Percentiles rank a stretch among this genome's conserved stretches.
These are phyloP conservation scores for Aspergillus transmontanensis DNA, from an alignment of 2,329 filamentous ascomycete genomes.

Conservation along the genomic window DNA sequence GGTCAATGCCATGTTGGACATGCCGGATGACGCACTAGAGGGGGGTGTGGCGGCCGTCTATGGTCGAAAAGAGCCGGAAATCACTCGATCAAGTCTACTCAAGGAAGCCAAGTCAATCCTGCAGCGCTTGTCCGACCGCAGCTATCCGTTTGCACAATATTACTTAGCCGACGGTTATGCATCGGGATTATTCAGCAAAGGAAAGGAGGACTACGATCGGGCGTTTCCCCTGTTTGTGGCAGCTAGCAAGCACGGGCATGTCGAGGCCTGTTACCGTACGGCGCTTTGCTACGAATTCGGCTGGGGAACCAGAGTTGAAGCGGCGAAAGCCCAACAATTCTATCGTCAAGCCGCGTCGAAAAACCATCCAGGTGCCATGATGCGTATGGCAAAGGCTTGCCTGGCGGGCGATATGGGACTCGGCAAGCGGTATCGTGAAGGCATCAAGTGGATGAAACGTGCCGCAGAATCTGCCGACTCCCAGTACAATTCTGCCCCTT, in stretches of 20 bases:
- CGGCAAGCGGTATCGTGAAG: slow-evolving; percentile 82
- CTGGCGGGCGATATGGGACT: slow-evolving; percentile 84
- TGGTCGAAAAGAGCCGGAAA: slow-evolving; percentile 36
- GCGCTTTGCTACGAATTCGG: slow-evolving; percentile 97
- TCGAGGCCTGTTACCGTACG: slow-evolving; percentile 90
- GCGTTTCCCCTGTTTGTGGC: slow-evolving; percentile 92
- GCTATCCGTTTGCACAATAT: slow-evolving; percentile 97
- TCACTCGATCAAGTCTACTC: slow-evolving; percentile 67
- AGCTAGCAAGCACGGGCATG: slow-evolving; percentile 94
- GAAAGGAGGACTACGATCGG: slow-evolving; percentile 85
- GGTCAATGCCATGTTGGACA: slow-evolving; percentile 83
- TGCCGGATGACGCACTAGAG: slow-evolving; percentile 57
- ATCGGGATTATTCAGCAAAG: slow-evolving; percentile 92
- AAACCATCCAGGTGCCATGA: slow-evolving; percentile 92
- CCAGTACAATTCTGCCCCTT: slow-evolving; percentile 92
- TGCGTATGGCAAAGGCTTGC: slow-evolving; percentile 87
- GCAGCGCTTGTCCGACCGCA: slow-evolving; percentile 79
- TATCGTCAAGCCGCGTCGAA: slow-evolving; percentile 88
- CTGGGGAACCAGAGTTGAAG: slow-evolving; percentile 90
- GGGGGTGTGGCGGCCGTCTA: slow-evolving; percentile 26
- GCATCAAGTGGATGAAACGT: slow-evolving; percentile 94
- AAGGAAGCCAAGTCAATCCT: slow-evolving; percentile 88
- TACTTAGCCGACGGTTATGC: slow-evolving; percentile 94
- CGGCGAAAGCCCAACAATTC: slow-evolving; percentile 90
- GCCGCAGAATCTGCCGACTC: slow-evolving; percentile 84